Evolutionary conservation across 169 alveolate species (phyloP).

Genomic region (Prorocentrum cordatum): DNA sequence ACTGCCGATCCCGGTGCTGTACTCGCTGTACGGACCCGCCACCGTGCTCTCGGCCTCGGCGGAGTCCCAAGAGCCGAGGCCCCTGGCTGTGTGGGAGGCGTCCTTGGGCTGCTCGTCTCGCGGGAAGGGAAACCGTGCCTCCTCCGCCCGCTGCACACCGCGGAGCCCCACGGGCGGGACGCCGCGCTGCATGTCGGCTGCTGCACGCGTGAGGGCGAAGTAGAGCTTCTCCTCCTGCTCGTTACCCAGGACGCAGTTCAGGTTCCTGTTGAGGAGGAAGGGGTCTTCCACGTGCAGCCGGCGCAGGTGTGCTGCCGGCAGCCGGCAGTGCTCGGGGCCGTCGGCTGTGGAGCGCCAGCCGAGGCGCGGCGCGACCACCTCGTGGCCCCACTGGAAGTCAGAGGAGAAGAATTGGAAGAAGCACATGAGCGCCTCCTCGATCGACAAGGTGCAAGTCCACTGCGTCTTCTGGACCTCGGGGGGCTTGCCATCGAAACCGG

Average conservation of each 20-base stretch:
- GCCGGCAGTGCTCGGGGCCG: not conserved
- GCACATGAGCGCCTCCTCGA: not conserved
- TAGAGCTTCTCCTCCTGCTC: not conserved
- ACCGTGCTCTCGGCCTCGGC: too few relatives aligned
- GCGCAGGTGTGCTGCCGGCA: not conserved
- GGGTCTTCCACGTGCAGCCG: not conserved
- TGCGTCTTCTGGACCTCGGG: not conserved
- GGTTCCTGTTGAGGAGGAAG: not conserved
- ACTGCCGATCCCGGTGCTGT: too few relatives aligned
- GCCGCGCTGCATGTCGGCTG: not conserved
- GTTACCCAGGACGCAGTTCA: not conserved
- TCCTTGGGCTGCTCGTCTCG: too few relatives aligned
- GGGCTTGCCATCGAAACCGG: too few relatives aligned
- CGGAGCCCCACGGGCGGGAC: not conserved
- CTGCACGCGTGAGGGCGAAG: not conserved
- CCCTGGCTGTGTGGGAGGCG: too few relatives aligned
- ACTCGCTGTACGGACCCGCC: too few relatives aligned
- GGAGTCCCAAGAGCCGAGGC: too few relatives aligned
- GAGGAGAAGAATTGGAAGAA: not conserved
- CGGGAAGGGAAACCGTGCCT: not conserved
- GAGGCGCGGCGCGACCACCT: not conserved
- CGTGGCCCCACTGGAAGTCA: not conserved
- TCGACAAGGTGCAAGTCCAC: not conserved
- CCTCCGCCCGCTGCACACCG: not conserved
- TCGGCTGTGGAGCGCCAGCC: not conserved